Base-by-base conservation (phyloP, 2,329 filamentous ascomycete genomes). In the Neonectria hederae region DNA sequence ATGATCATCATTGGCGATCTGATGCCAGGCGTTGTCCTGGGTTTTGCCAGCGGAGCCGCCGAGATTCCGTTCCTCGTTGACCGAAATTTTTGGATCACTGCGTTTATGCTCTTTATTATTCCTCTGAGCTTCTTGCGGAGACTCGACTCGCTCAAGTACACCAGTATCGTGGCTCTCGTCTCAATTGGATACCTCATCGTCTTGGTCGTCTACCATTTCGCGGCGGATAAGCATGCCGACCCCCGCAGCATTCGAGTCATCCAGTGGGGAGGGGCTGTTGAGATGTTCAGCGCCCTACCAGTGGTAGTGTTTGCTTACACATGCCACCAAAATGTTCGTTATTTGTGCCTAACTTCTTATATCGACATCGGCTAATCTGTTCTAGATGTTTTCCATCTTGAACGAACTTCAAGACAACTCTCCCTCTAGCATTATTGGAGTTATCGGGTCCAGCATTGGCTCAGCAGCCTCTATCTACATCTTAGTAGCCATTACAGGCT, bases 221-320 rank as follows among this genome's bases (percentile, higher is more conserved):
- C 90, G 45, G 90, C 90, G 24, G 95, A 98, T 77, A 90, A 91
- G 1, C 85, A 92, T 63, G 86, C 88, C 19, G 88, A 92, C 56
- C 88, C 93, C 57, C 91, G 92, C 13, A 87, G 90, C 10, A 88
- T 99, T 64, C 88, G 92, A 53, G 82, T 93, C 30, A 84, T 97
- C 67, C 82, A 87, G 66, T 97, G 93, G 90, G 90, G 89, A 46
- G 93, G 95, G 8, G 85, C 92, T 3, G 84, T 97, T 10, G 87
- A 91, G 38, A 90, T 92, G 7, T 83, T 99, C 57, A 93, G 93
- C 71, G 94, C 92, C 67, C 88, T 99, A 68, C 96, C 96, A 0
- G 94, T 99, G 57, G 94, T 98, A 61, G 93, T 99, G 2, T 99
- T 99, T 83, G 96, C 95, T n/a, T 99, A 98, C 78, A 99, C 96